Conservation (phyloP, 2,329 filamentous ascomycete species). For the Aaosphaeria pasadenensis region DNA sequence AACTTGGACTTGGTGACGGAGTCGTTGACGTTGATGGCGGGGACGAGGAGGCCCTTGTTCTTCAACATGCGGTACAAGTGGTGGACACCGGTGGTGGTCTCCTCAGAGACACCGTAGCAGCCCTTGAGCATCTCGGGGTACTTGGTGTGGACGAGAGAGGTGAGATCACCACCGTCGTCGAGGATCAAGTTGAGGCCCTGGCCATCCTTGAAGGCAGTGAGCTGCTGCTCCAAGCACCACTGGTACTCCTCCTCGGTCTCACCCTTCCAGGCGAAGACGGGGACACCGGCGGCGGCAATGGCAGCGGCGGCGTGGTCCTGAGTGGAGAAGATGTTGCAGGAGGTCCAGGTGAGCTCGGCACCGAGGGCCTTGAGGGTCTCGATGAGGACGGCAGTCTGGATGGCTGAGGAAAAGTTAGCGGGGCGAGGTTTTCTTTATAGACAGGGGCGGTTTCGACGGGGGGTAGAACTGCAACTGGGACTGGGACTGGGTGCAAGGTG, state of each 20-base stretch:
- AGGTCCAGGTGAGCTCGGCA: conserved; percentile 98
- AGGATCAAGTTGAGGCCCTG: conserved; percentile 98
- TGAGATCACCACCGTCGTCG: conserved; percentile 97
- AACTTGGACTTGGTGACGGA: conserved; percentile 99
- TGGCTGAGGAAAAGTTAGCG: conserved; percentile 52
- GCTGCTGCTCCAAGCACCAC: conserved; percentile 99
- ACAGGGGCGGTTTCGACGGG: no score
- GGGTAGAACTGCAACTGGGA: no score
- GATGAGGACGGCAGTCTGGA: conserved; percentile 98
- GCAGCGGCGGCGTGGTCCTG: conserved; percentile 98
- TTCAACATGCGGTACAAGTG: conserved; percentile 98
- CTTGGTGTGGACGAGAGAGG: conserved; percentile 93
- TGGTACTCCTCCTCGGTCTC: conserved; percentile 99
- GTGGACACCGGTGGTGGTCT: conserved; percentile 99
- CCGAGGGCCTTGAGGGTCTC: conserved; percentile 93
- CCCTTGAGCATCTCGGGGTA: conserved; percentile 97
- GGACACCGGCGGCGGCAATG: conserved; percentile 89
- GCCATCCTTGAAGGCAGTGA: conserved; percentile 92
- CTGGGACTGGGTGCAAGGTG: not conserved
- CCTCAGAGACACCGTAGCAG: conserved; percentile 98
- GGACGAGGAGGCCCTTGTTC: conserved; percentile 74
- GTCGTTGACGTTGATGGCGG: conserved; percentile 98
- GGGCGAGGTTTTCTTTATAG: not conserved
- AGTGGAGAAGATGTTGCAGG: conserved; percentile 99
- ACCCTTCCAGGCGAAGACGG: conserved; percentile 81